These are phyloP conservation scores for Aspergillus bombycis DNA, from an alignment of 2,329 filamentous ascomycete genomes.

Conservation along the genomic window DNA sequence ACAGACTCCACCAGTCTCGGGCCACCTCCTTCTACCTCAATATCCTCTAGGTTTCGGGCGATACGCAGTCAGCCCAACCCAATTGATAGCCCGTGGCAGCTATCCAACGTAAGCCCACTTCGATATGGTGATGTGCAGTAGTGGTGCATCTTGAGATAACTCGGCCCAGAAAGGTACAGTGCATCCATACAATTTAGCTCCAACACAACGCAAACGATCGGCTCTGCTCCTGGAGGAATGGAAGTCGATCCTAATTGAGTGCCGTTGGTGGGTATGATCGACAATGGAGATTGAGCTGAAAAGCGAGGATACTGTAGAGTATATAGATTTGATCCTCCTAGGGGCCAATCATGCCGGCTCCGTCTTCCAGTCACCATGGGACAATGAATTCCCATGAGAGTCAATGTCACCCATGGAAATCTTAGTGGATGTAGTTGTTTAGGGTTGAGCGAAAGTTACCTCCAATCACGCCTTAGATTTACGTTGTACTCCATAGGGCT, in stretches of 20 bases:
- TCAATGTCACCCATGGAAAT: not conserved
- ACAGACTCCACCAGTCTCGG: not conserved
- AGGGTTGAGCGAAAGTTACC: not conserved
- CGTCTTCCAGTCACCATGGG: not conserved
- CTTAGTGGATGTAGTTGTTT: not conserved
- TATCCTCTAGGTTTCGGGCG: not conserved
- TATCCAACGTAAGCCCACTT: not conserved
- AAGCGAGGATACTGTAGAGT: not conserved
- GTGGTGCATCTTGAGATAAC: not conserved
- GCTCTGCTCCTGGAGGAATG: no score
- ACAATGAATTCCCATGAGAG: not conserved
- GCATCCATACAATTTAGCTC: not conserved
- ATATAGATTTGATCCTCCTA: not conserved
- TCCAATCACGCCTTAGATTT: not conserved
- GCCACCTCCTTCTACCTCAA: not conserved
- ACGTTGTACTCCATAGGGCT: not conserved
- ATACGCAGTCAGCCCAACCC: not conserved
- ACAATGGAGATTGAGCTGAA: not conserved
- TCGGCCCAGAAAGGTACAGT: not conserved
- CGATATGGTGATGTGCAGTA: not conserved
- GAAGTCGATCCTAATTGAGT: not conserved
- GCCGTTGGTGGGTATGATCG: not conserved
- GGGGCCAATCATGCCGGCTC: not conserved
- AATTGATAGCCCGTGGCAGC: not conserved
- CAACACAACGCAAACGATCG: not conserved